phyloP scores from a whole-genome alignment of 2,329 filamentous ascomycete species.

The Penicillium freii region DNA sequence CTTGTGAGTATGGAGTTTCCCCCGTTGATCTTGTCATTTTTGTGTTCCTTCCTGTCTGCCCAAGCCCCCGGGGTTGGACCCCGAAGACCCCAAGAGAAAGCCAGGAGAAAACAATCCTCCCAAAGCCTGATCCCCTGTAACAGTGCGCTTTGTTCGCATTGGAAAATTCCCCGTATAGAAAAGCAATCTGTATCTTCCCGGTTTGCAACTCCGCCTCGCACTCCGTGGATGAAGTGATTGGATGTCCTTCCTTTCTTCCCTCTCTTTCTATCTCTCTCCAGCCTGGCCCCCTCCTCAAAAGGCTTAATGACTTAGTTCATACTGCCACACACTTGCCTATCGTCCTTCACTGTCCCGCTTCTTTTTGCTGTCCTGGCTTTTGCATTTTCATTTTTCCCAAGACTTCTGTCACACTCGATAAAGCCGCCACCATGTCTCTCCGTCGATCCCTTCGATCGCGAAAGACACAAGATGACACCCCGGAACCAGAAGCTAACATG shows the following conservation, averaged over 20 bases:
- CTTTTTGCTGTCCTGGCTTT: conserved; percentile 1
- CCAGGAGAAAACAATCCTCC: conserved; percentile 13
- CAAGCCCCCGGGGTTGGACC: background rate
- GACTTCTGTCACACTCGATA: background rate
- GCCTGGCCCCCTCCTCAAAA: background rate
- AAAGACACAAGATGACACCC: conserved; percentile 26
- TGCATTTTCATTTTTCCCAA: background rate
- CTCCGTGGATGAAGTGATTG: conserved; percentile 14
- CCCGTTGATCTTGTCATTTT: conserved; percentile 1
- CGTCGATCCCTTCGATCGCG: conserved; percentile 43
- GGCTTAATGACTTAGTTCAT: conserved; percentile 10
- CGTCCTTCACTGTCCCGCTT: conserved; percentile 5
- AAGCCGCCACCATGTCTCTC: conserved; percentile 32
- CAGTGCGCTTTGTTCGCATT: conserved; percentile 28
- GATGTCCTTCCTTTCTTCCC: conserved; percentile 1
- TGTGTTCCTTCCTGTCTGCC: background rate
- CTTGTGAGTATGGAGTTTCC: conserved; percentile 18
- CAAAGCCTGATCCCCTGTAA: conserved; percentile 18
- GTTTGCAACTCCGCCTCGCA: conserved; percentile 24
- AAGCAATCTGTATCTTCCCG: conserved; percentile 32
- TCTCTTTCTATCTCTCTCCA: conserved; percentile 3
- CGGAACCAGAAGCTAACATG: conserved; percentile 35
- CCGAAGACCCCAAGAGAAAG: conserved; percentile 3
- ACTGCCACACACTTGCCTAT: conserved; percentile 18
- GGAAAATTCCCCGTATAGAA: conserved; percentile 21